phyloP scores from a whole-genome alignment of 768 basidiomycete species.

The Leccinellum luteum region DNA sequence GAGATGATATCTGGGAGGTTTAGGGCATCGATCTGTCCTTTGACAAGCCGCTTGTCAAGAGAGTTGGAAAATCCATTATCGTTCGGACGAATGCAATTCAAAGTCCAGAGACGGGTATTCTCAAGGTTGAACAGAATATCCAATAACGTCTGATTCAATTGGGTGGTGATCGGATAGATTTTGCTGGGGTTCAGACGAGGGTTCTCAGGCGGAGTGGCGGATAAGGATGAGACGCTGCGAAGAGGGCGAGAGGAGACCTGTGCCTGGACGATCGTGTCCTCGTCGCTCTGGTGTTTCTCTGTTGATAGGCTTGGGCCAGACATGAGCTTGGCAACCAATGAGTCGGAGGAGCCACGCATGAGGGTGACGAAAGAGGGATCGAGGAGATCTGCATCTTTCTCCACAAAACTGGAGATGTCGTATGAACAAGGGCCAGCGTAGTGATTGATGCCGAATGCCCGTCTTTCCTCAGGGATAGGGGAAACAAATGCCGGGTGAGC shows the following conservation, averaged over 20 bases:
- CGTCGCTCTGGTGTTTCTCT: constrained; percentile 57
- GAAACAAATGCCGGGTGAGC: constrained; percentile 52
- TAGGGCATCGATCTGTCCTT: constrained; percentile 51
- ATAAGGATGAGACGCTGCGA: constrained; percentile 43
- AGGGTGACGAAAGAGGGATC: constrained; percentile 57
- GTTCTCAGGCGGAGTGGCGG: constrained; percentile 31
- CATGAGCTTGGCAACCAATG: constrained; percentile 58
- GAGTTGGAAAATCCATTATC: constrained; percentile 62
- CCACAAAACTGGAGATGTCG: constrained; percentile 46
- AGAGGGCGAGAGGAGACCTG: constrained; percentile 60
- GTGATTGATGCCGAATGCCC: constrained; percentile 59
- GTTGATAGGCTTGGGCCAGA: constrained; percentile 59
- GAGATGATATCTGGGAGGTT: constrained; percentile 52
- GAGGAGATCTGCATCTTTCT: constrained; percentile 50
- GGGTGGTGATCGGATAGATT: constrained; percentile 58
- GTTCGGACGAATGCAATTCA: constrained; percentile 62
- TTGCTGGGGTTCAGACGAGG: constrained; percentile 47
- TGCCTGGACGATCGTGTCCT: constrained; percentile 57
- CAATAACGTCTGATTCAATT: constrained; percentile 53
- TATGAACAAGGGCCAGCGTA: constrained; percentile 55
- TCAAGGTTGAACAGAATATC: constrained; percentile 47
- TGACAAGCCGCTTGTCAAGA: constrained; percentile 62
- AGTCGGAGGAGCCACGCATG: constrained; percentile 48
- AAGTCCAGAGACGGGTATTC: constrained; percentile 48
- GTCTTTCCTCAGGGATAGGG: constrained; percentile 30